Evolutionary conservation across 1,139 yeast genomes (phyloP).

Genomic region (Taphrina wiesneri): DNA sequence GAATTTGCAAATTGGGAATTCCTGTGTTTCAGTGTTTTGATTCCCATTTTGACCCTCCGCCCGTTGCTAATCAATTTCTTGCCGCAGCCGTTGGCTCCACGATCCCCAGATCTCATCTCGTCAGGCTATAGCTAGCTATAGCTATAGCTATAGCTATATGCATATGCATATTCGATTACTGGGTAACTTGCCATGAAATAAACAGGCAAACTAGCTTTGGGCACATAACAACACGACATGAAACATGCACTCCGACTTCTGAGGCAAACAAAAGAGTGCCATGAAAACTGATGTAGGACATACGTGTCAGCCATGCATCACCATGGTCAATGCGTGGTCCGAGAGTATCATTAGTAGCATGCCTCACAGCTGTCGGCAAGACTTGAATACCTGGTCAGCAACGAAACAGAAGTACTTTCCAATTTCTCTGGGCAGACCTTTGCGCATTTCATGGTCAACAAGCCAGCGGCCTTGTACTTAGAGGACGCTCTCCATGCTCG

Average conservation of each 20-base stretch:
- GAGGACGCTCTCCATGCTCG: constrained; percentile 6
- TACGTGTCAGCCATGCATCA: background rate
- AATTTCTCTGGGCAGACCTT: too few species aligned
- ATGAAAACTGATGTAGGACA: background rate
- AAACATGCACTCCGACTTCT: background rate
- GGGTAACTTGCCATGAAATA: too few species aligned
- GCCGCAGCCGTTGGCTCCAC: background rate
- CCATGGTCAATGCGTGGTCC: background rate
- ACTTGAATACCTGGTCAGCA: too few species aligned
- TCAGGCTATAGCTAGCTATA: too few species aligned
- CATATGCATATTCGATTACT: too few species aligned
- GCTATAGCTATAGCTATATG: too few species aligned
- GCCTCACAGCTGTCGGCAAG: too few species aligned
- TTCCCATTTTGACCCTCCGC: constrained; percentile 2
- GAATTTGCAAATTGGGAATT: background rate
- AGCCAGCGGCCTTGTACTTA: constrained; percentile 4
- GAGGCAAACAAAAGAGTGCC: background rate
- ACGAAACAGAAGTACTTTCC: too few species aligned
- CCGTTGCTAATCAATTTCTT: background rate
- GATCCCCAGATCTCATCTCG: too few species aligned
- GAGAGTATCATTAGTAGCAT: background rate
- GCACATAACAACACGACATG: too few species aligned
- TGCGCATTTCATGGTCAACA: constrained; percentile 8
- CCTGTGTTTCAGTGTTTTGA: constrained; percentile 6
- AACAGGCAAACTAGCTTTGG: too few species aligned